phyloP scores from a whole-genome alignment of 2,329 filamentous ascomycete genomes.

The Pestalotiopsis sp. region DNA sequence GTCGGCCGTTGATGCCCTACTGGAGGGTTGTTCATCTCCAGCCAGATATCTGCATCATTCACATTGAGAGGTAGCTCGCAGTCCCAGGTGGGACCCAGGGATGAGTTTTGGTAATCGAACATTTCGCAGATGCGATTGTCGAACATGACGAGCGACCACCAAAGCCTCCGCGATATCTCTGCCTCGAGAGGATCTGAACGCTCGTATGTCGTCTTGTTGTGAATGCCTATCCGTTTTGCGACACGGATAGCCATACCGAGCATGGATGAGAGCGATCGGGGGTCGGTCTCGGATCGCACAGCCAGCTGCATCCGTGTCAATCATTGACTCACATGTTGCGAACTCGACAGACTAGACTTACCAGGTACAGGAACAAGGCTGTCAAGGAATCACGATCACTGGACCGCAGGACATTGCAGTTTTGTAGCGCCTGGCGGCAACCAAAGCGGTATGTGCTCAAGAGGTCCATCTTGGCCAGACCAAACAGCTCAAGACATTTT shows the following conservation, averaged over 20 bases:
- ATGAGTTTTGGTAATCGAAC: conserved; percentile 35
- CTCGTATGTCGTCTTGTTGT: conserved; percentile 44
- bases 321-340: background rate
- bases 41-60: conserved; percentile 47
- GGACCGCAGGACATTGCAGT: conserved; percentile 51
- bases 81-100: conserved; percentile 40
- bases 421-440: conserved; percentile 55
- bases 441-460: conserved; percentile 47
- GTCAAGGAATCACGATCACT: conserved; percentile 56
- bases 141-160: conserved; percentile 62
- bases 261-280: conserved; percentile 53
- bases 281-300: conserved; percentile 42
- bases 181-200: conserved; percentile 45
- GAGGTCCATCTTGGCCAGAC: conserved; percentile 41
- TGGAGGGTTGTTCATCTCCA: conserved; percentile 40
- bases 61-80: conserved; percentile 45
- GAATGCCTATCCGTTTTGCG: conserved; percentile 58
- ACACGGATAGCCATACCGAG: conserved; percentile 58
- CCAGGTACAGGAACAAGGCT: conserved; percentile 59
- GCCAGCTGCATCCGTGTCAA: conserved; percentile 44
- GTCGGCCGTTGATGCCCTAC: conserved; percentile 31
- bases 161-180: conserved; percentile 63
- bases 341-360: conserved; percentile 30
- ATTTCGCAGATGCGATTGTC: conserved; percentile 60
- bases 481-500: conserved; percentile 45